Percentiles rank a stretch among this genome's conserved stretches.
phyloP scores from a whole-genome alignment of 2,329 filamentous ascomycete species.

The Arthrobotrys entomopaga region DNA sequence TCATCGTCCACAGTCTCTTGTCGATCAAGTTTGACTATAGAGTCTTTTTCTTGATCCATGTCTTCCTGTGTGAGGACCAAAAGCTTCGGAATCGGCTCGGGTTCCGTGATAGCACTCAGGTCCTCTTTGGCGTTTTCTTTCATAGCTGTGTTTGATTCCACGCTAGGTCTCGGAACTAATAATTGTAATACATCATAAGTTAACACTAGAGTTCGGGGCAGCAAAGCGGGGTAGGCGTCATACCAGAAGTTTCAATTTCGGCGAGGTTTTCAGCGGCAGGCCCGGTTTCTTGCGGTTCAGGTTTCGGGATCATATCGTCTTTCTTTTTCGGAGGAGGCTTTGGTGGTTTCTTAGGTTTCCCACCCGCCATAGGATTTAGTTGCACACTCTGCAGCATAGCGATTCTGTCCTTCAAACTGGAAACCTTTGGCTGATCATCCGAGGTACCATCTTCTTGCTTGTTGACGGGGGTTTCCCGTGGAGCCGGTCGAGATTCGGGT shows the following conservation, averaged over 20 bases:
- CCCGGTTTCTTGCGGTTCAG: slow-evolving; percentile 15
- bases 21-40: slow-evolving; percentile 42
- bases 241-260: slow-evolving; percentile 4
- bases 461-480: slow-evolving; percentile 40
- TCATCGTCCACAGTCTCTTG: slow-evolving; percentile 57
- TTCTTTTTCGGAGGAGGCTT: slow-evolving; percentile 74
- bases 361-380: slow-evolving; percentile 82
- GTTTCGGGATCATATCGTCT: slow-evolving; percentile 55
- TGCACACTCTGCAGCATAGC: slow-evolving; percentile 94
- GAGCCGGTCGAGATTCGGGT: slow-evolving; percentile 71
- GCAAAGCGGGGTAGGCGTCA: too few species aligned
- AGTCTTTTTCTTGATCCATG: slow-evolving; percentile 8
- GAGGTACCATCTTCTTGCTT: slow-evolving; percentile 65
- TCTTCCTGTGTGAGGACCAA: background rate
- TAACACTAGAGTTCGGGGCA: too few species aligned
- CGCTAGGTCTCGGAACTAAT: slow-evolving; percentile 15
- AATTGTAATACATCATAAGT: background rate
- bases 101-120: background rate
- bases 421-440: slow-evolving; percentile 88
- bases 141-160: background rate
- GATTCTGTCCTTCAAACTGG: slow-evolving; percentile 93
- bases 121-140: slow-evolving; percentile 17
- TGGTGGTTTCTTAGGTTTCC: slow-evolving; percentile 85
- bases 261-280: slow-evolving; percentile 6
- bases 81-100: background rate